phyloP scores from a whole-genome alignment of 768 basidiomycete genomes.

The Exsudoporus frostii region DNA sequence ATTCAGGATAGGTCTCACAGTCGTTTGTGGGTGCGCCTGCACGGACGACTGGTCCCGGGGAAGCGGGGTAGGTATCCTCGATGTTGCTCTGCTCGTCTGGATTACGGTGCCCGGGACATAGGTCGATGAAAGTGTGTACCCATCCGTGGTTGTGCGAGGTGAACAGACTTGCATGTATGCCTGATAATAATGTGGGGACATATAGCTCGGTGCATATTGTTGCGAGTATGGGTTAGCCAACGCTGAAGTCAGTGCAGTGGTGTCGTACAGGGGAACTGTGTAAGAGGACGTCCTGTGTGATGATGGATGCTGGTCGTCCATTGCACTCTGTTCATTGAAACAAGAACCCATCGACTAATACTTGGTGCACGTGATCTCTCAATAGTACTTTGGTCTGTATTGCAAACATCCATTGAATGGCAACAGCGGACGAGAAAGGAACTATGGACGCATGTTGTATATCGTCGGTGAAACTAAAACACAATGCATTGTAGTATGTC shows the following conservation, averaged over 20 bases:
- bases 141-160: slow-evolving; percentile 29
- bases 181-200: slow-evolving; percentile 53
- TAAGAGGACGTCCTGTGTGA: slow-evolving; percentile 7
- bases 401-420: slow-evolving; percentile 1
- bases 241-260: slow-evolving; percentile 23
- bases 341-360: background rate
- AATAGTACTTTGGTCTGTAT: background rate
- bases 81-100: background rate
- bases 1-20: slow-evolving; percentile 13
- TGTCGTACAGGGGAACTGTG: slow-evolving; percentile 19
- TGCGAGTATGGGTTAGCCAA: slow-evolving; percentile 31
- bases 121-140: slow-evolving; percentile 40
- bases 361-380: slow-evolving; percentile 20
- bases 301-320: slow-evolving; percentile 15
- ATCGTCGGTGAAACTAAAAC: slow-evolving; percentile 25
- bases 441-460: slow-evolving; percentile 24
- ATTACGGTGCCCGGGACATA: slow-evolving; percentile 26
- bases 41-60: slow-evolving; percentile 1
- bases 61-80: background rate
- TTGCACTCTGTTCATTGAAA: background rate
- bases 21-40: slow-evolving; percentile 2
- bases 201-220: slow-evolving; percentile 26
- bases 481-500: slow-evolving; percentile 35
- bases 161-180: slow-evolving; percentile 42
- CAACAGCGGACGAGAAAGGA: slow-evolving; percentile 3